Percentiles rank a stretch among this genome's conserved stretches.
Evolutionary conservation across 768 basidiomycete genomes (phyloP).

Genomic region (Coprinopsis strossmayeri): DNA sequence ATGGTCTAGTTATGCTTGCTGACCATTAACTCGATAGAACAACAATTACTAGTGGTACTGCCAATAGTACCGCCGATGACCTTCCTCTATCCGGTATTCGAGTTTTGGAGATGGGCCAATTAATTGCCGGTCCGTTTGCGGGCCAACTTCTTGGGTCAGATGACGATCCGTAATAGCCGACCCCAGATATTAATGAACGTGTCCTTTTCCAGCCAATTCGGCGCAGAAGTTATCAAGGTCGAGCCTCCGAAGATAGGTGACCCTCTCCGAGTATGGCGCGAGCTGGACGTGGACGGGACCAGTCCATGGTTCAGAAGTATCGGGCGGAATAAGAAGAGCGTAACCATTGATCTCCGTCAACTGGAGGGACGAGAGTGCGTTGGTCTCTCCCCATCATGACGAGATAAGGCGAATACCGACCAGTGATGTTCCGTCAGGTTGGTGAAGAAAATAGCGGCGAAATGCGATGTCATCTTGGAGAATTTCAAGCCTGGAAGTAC

Average conservation of each 20-base stretch:
- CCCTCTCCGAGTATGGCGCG: constrained; percentile 65
- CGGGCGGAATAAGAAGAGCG: constrained; percentile 68
- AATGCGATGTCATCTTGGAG: constrained; percentile 62
- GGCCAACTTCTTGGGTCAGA: constrained; percentile 64
- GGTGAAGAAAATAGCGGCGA: constrained; percentile 52
- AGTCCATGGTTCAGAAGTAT: constrained; percentile 74
- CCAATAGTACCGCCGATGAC: no score
- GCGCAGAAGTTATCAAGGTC: constrained; percentile 68
- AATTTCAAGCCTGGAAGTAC: constrained; percentile 73
- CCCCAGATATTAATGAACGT: neutral
- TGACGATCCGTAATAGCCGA: neutral
- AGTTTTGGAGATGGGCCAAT: constrained; percentile 62
- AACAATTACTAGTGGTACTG: no score
- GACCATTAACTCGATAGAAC: no score
- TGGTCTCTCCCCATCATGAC: neutral
- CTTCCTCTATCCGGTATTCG: constrained; percentile 60
- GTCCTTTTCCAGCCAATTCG: constrained; percentile 45
- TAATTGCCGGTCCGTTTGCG: constrained; percentile 69
- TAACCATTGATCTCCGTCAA: constrained; percentile 56
- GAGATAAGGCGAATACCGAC: neutral
- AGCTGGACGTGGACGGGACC: constrained; percentile 62
- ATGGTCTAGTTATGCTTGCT: no score
- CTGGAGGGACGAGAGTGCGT: constrained; percentile 26
- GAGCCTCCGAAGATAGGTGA: constrained; percentile 61
- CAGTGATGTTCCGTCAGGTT: constrained; percentile 30